Percentiles rank a stretch among this genome's conserved stretches.
Evolutionary conservation across 2,329 filamentous ascomycete genomes (phyloP).

Genomic region (Elsinoe batatas): DNA sequence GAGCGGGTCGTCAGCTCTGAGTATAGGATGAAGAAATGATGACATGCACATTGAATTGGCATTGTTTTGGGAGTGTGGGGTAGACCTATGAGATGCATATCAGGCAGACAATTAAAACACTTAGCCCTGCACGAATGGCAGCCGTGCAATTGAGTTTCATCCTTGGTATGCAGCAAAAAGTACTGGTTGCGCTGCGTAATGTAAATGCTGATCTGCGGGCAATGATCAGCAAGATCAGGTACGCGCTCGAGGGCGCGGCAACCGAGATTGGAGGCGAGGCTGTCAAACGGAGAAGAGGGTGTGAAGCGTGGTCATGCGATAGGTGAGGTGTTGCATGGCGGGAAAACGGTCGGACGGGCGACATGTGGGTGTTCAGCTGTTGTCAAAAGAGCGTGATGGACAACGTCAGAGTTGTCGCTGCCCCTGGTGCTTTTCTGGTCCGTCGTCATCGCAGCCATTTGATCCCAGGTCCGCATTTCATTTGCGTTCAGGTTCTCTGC

Average conservation of each 20-base stretch:
- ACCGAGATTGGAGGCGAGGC: neutral
- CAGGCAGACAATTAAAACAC: slow-evolving; percentile 3
- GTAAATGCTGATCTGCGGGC: slow-evolving; percentile 3
- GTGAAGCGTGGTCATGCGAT: neutral
- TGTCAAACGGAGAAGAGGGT: neutral
- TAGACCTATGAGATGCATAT: neutral
- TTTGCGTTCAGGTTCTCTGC: neutral
- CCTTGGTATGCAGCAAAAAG: neutral
- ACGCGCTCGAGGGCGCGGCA: slow-evolving; percentile 1
- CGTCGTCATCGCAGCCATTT: slow-evolving; percentile 8
- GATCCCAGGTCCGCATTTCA: neutral
- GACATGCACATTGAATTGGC: neutral
- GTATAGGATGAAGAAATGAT: neutral
- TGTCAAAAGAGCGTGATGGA: neutral
- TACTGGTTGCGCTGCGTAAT: slow-evolving; percentile 5
- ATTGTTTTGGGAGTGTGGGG: slow-evolving; percentile 5
- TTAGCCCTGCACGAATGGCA: neutral
- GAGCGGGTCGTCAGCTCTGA: slow-evolving; percentile 8
- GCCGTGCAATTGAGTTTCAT: neutral
- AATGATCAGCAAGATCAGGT: slow-evolving; percentile 12
- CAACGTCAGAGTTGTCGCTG: neutral
- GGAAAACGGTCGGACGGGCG: neutral
- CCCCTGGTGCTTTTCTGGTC: neutral
- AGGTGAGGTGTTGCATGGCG: neutral
- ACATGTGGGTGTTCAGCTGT: too few relatives aligned